Evolutionary conservation across 305 asterid species (phyloP), one percentile per base, ranked within the genome.

Genomic region (Solanum hybrid): DNA sequence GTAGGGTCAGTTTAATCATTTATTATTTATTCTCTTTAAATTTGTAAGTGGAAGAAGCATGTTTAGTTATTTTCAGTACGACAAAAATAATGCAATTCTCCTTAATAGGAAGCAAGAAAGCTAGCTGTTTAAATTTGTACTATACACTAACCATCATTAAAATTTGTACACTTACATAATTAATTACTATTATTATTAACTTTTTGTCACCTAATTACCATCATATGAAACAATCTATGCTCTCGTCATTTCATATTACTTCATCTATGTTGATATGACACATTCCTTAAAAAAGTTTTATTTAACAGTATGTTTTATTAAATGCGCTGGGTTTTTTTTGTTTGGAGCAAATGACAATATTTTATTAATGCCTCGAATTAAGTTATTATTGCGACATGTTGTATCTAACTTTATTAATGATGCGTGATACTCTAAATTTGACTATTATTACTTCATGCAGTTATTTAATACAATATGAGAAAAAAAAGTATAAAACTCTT

Each of bases 61-160:
- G 75, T 84, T 84, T 46, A 51, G 87, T 31, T 84, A 46, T 84
- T 84, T 84, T 84, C 87, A 84, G 87, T 84, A 84, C 87, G 20
- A 84, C 75, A 84, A 51, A 40, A 84, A 78, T 33, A 8, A 76
- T 51, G 42, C 40, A 51, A 18, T 84, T 84, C 42, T 24, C 42
- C 87, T 84, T 51, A 9, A 29, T 18, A 84, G 75, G 87, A 84
- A 84, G 31, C 87, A 46, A 51, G 40, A 35, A 5, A 51, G 22
- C 42, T 16, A 75, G 39, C 81, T 83, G 40, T 35, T 84, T 51
- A 84, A 26, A 26, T 71, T 67, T 84, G 51, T 78, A 77, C 16
- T 5, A 74, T 33, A 18, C 24, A 2, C 12, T 51, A 51, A 84
- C 75, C 75, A 46, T 29, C 22, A 31, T 84, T 84, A 31, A 74